phyloP scores from a whole-genome alignment of 2,329 filamentous ascomycete genomes.

The Aspergillus tanneri region DNA sequence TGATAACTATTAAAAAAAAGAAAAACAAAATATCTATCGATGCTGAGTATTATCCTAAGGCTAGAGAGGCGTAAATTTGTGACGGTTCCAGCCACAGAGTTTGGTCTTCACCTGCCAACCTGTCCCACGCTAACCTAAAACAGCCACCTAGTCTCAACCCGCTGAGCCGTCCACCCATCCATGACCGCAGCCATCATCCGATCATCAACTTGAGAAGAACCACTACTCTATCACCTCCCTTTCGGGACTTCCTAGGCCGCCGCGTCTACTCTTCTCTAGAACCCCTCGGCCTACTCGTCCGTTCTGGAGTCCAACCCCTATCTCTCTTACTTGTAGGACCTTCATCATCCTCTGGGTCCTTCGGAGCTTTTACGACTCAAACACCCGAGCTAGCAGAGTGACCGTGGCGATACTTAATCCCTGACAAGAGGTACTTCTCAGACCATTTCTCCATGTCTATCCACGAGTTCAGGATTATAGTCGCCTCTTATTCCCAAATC shows the following conservation, averaged over 20 bases:
- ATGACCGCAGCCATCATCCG: slow-evolving; percentile 33
- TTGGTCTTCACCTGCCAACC: slow-evolving; percentile 15
- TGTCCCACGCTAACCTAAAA: slow-evolving; percentile 43
- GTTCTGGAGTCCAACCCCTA: too few species aligned
- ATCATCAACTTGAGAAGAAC: slow-evolving; percentile 32
- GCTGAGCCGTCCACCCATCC: slow-evolving; percentile 36
- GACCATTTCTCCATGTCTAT: slow-evolving; percentile 21
- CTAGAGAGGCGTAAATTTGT: too few species aligned
- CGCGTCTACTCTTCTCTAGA: slow-evolving; percentile 20
- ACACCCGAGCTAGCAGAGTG: slow-evolving; percentile 37
- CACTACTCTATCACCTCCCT: slow-evolving; percentile 23
- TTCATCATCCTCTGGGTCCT: slow-evolving; percentile 30
- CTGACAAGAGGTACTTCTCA: slow-evolving; percentile 44
- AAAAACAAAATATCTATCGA: neutral
- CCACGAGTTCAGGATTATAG: slow-evolving; percentile 16
- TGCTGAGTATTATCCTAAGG: too few species aligned
- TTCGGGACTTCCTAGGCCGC: slow-evolving; percentile 29
- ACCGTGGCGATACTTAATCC: slow-evolving; percentile 45
- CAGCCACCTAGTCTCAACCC: slow-evolving; percentile 43
- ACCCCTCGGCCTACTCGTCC: slow-evolving; percentile 20
- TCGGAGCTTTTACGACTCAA: slow-evolving; percentile 35
- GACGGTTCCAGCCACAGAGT: slow-evolving; percentile 22
- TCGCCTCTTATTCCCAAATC: slow-evolving; percentile 21
- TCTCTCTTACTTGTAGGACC: slow-evolving; percentile 18
- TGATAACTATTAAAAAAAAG: too few species aligned